Conservation (phyloP, 352 stramenopile genomes). For the Globisporangium carolinianum region DNA sequence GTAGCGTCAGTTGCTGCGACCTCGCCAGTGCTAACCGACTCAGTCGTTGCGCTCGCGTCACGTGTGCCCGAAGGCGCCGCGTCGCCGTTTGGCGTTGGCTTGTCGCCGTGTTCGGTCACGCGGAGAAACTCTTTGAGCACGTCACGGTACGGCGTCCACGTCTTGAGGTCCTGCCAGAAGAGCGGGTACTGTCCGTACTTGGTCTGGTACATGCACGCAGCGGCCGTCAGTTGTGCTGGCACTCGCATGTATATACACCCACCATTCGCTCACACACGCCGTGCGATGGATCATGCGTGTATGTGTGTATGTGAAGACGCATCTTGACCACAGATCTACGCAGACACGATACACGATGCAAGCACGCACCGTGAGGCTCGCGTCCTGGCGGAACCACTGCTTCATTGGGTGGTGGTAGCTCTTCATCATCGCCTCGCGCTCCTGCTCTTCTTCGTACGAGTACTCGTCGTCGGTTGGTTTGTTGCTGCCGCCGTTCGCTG, state of each 20-base stretch:
- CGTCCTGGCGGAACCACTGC: conserved; percentile 77
- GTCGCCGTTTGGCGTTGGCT: conserved; percentile 10
- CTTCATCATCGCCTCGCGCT: conserved; percentile 87
- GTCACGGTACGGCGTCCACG: conserved; percentile 90
- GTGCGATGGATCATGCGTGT: too few relatives aligned
- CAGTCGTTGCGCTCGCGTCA: background rate
- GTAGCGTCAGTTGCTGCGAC: background rate
- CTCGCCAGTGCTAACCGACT: background rate
- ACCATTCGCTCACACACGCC: too few relatives aligned
- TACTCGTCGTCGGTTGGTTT: conserved; percentile 45
- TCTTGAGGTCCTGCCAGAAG: conserved; percentile 95
- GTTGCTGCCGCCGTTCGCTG: background rate
- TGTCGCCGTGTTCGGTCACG: conserved; percentile 45
- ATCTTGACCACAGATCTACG: background rate
- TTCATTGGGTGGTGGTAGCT: conserved; percentile 84
- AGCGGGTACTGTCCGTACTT: conserved; percentile 89
- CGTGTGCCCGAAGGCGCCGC: background rate
- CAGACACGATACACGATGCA: background rate
- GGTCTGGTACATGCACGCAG: conserved; percentile 13
- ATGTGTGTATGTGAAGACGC: too few relatives aligned
- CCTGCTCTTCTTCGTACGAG: conserved; percentile 79
- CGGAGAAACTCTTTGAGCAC: conserved; percentile 88
- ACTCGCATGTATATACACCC: too few relatives aligned
- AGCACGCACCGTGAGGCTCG: conserved; percentile 30
- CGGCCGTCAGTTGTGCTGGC: too few relatives aligned